phyloP scores from a whole-genome alignment of 164 flowering plant species.

The Amborella trichopoda region DNA sequence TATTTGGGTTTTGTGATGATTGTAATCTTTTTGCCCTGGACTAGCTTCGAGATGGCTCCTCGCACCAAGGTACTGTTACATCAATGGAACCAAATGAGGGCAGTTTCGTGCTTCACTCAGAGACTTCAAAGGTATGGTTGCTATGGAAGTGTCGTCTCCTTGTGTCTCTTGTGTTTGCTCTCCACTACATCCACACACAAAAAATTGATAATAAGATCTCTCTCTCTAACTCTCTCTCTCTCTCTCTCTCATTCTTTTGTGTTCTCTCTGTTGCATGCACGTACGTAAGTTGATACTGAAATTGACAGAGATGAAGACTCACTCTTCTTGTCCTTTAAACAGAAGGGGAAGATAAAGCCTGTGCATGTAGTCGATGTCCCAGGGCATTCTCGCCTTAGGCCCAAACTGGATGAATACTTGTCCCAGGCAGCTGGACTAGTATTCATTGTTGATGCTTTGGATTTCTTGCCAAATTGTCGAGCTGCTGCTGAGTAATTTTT shows the following conservation, averaged over 20 bases:
- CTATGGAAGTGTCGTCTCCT: too few species aligned
- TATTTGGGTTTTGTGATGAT: too few species aligned
- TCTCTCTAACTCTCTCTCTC: too few species aligned
- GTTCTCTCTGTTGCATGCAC: too few species aligned
- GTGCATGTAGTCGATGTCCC: constrained; percentile 87
- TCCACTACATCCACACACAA: too few species aligned
- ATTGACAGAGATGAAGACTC: too few species aligned
- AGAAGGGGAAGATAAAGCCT: constrained; percentile 45
- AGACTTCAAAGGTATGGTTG: constrained; percentile 47
- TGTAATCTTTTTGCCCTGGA: constrained; percentile 5
- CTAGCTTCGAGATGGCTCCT: constrained; percentile 91
- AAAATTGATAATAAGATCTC: too few species aligned
- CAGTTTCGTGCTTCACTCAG: constrained; percentile 69
- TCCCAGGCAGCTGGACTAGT: constrained; percentile 77
- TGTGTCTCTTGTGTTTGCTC: too few species aligned
- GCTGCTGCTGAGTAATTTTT: constrained; percentile 79
- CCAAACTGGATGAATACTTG: constrained; percentile 77
- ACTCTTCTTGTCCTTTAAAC: too few species aligned
- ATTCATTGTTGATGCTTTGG: constrained; percentile 89
- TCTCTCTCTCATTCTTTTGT: too few species aligned
- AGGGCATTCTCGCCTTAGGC: constrained; percentile 86
- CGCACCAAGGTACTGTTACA: constrained; percentile 91
- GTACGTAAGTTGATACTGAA: too few species aligned
- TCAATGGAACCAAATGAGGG: constrained; percentile 97
- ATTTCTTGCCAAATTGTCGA: constrained; percentile 77